Percentiles rank a stretch among this genome's conserved stretches.
Conservation (phyloP, 441 rosid species). For the Rhodomyrtus psidioides region DNA sequence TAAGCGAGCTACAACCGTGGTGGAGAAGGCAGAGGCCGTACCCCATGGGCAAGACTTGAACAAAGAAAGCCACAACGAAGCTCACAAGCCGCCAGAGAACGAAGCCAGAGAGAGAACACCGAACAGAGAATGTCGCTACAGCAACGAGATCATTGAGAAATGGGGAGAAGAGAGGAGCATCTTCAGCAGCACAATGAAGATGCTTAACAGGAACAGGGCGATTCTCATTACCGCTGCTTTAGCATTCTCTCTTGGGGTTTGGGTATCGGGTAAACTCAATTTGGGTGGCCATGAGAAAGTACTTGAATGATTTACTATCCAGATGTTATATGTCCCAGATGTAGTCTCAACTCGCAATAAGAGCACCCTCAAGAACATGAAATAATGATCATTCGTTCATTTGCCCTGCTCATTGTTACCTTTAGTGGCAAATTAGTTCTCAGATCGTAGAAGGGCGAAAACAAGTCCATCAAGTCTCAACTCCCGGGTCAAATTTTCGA, state of each 20-base stretch:
- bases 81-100: neutral
- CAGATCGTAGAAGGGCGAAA: too few relatives aligned
- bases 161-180: neutral
- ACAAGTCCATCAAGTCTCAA: too few relatives aligned
- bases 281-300: neutral
- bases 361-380: neutral
- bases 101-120: neutral
- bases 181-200: constrained; percentile 9
- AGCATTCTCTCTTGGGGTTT: constrained; percentile 36
- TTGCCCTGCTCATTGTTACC: too few relatives aligned
- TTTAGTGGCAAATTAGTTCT: too few relatives aligned
- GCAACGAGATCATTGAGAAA: constrained; percentile 4
- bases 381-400: neutral
- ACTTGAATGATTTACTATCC: neutral
- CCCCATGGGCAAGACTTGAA: neutral
- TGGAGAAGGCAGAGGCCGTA: neutral
- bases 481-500: too few relatives aligned
- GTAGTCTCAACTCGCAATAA: neutral
- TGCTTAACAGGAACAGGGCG: constrained; percentile 17
- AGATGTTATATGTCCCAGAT: neutral
- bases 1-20: neutral
- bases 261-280: constrained; percentile 11
- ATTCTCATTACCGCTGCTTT: constrained; percentile 20
- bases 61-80: neutral
- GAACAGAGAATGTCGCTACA: neutral